Conservation (phyloP, 257 asterid genomes). For the Solanum piurae region DNA sequence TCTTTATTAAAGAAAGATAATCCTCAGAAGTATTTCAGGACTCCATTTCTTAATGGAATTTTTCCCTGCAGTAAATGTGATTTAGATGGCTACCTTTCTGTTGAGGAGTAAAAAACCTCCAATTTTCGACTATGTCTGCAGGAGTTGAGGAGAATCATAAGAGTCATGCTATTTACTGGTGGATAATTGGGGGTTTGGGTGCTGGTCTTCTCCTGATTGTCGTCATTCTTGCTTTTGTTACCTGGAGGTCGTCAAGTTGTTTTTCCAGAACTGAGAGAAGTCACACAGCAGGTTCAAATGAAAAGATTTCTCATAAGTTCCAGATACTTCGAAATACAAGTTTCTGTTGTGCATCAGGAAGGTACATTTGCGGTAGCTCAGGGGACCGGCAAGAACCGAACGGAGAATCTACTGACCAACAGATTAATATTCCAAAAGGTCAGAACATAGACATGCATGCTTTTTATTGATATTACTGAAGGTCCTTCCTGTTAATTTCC, state of each 20-base stretch:
- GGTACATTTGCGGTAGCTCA: conserved; percentile 48
- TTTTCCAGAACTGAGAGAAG: conserved; percentile 29
- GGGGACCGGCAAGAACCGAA: conserved; percentile 32
- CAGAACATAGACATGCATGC: background rate
- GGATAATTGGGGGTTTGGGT: conserved; percentile 83
- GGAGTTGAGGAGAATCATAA: conserved; percentile 42
- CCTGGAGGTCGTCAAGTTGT: conserved; percentile 48
- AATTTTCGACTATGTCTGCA: conserved; percentile 12
- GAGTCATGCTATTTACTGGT: conserved; percentile 52
- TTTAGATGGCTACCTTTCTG: background rate
- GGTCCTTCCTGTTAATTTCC: background rate
- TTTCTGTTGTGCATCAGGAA: conserved; percentile 74
- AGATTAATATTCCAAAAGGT: conserved; percentile 82
- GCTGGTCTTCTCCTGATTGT: conserved; percentile 56
- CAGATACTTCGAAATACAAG: conserved; percentile 73
- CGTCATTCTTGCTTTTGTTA: conserved; percentile 34
- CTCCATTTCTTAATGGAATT: background rate
- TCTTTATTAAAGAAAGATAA: background rate
- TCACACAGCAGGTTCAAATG: conserved; percentile 39
- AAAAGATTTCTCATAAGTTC: conserved; percentile 51
- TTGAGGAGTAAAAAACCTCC: background rate
- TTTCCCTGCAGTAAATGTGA: background rate
- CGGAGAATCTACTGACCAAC: conserved; percentile 69
- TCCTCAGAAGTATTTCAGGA: background rate
- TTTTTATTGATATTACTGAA: background rate